These are phyloP conservation scores for Allomyces macrogynus DNA, from an alignment of 192 early-diverging fungal genomes.

Conservation along the genomic window DNA sequence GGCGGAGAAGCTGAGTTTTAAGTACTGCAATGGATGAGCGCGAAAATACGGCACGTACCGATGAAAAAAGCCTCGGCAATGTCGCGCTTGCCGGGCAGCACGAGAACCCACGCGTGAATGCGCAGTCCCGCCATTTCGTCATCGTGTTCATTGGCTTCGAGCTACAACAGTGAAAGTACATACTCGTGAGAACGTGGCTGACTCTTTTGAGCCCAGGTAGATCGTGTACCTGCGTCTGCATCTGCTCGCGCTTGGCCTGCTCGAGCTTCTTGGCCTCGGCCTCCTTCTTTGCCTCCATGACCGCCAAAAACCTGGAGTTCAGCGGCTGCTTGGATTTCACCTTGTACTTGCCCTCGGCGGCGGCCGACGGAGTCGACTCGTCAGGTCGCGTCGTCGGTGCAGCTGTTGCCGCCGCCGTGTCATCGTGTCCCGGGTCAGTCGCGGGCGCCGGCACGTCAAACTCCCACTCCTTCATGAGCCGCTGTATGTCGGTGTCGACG, in stretches of 20 bases:
- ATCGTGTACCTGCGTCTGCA: conserved; percentile 1
- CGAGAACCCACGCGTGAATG: conserved; percentile 35
- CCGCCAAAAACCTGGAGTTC: conserved; percentile 19
- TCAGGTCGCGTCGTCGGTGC: no score
- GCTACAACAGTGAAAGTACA: background rate
- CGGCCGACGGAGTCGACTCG: background rate
- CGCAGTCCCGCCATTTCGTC: conserved; percentile 33
- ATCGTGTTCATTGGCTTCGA: conserved; percentile 21
- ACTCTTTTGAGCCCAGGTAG: no score
- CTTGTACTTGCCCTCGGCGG: conserved; percentile 13
- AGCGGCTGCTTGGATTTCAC: conserved; percentile 26
- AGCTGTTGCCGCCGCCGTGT: no score
- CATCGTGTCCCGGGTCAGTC: conserved; percentile 1
- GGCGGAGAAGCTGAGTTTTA: background rate
- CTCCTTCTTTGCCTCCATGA: conserved; percentile 10
- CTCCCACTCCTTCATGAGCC: background rate
- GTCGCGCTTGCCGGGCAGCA: conserved; percentile 34
- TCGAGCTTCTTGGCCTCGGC: conserved; percentile 11
- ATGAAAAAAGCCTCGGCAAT: conserved; percentile 38
- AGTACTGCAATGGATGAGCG: background rate
- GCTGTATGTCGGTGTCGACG: conserved; percentile 11
- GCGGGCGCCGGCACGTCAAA: background rate
- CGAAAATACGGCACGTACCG: conserved; percentile 10
- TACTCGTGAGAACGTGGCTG: no score
- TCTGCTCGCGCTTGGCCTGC: conserved; percentile 11